Conservation (phyloP, 2,329 filamentous ascomycete species). For the Ophiostoma ulmi region DNA sequence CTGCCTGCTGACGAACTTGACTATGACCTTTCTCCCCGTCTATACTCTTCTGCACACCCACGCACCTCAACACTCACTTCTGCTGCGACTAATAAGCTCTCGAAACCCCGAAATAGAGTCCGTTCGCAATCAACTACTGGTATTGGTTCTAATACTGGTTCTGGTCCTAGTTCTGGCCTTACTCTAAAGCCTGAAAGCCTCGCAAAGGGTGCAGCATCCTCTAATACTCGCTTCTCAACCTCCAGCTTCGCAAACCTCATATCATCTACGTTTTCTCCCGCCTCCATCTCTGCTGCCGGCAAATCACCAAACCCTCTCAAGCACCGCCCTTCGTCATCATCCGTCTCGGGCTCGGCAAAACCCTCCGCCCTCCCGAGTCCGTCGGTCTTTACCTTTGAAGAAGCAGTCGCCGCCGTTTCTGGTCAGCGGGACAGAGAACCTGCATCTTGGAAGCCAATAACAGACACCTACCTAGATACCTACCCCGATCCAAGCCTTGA, state of each 20-base stretch:
- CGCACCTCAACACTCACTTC: slow-evolving; percentile 1
- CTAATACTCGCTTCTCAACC: slow-evolving; percentile 29
- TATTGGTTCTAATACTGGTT: neutral
- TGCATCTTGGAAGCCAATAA: slow-evolving; percentile 20
- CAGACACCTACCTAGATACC: slow-evolving; percentile 11
- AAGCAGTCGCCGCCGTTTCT: slow-evolving; percentile 18
- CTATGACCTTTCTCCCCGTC: neutral
- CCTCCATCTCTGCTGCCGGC: neutral
- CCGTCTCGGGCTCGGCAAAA: slow-evolving; percentile 1
- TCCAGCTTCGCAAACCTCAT: slow-evolving; percentile 30
- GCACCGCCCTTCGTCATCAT: neutral
- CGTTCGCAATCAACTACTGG: neutral
- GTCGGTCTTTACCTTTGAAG: slow-evolving; percentile 25
- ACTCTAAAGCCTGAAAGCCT: neutral
- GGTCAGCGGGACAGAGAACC: slow-evolving; percentile 17
- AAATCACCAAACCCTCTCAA: neutral
- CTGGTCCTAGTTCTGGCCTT: neutral
- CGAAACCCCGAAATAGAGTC: neutral
- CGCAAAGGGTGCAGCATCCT: neutral
- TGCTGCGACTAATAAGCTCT: neutral
- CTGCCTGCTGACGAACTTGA: neutral
- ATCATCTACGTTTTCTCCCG: slow-evolving; percentile 10
- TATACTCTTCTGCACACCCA: neutral
- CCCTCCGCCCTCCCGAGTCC: slow-evolving; percentile 2
- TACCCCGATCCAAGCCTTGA: slow-evolving; percentile 20